These are phyloP conservation scores for Phyllosticta citrichinensis DNA, from an alignment of 2,329 filamentous ascomycete species.

Conservation along the genomic window DNA sequence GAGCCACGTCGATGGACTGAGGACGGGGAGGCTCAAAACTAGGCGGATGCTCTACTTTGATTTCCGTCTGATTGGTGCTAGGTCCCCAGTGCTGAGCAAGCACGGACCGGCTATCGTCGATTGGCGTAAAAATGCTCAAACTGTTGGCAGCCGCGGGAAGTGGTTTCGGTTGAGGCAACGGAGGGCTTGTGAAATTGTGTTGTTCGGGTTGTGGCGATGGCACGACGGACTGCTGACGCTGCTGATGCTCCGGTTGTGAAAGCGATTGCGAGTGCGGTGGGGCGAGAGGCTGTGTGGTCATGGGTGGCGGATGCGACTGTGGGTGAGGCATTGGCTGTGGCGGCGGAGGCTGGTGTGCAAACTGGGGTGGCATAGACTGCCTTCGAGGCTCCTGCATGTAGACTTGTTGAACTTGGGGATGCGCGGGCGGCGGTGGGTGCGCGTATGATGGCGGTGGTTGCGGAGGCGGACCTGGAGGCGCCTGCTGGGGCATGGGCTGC, in stretches of 20 bases:
- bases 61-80: slow-evolving; percentile 44
- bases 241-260: slow-evolving; percentile 25
- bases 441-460: slow-evolving; percentile 36
- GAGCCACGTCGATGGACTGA: slow-evolving; percentile 55
- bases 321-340: slow-evolving; percentile 30
- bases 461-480: slow-evolving; percentile 24
- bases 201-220: slow-evolving; percentile 43
- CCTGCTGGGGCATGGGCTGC: slow-evolving; percentile 36
- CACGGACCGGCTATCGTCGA: slow-evolving; percentile 85
- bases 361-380: slow-evolving; percentile 62
- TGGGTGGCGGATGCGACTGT: slow-evolving; percentile 25
- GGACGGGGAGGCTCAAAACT: slow-evolving; percentile 41
- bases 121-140: slow-evolving; percentile 93
- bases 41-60: slow-evolving; percentile 33
- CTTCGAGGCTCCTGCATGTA: slow-evolving; percentile 70
- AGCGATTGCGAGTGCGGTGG: slow-evolving; percentile 16
- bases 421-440: slow-evolving; percentile 30
- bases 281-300: slow-evolving; percentile 11
- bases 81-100: slow-evolving; percentile 64
- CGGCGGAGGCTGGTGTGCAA: slow-evolving; percentile 35
- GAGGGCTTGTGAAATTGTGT: slow-evolving; percentile 43
- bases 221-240: slow-evolving; percentile 29
- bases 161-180: slow-evolving; percentile 54
- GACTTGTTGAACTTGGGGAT: slow-evolving; percentile 51
- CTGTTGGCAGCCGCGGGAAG: slow-evolving; percentile 51